These are phyloP conservation scores for Leccinum ochraceum DNA, from an alignment of 768 basidiomycete genomes.

Conservation along the genomic window DNA sequence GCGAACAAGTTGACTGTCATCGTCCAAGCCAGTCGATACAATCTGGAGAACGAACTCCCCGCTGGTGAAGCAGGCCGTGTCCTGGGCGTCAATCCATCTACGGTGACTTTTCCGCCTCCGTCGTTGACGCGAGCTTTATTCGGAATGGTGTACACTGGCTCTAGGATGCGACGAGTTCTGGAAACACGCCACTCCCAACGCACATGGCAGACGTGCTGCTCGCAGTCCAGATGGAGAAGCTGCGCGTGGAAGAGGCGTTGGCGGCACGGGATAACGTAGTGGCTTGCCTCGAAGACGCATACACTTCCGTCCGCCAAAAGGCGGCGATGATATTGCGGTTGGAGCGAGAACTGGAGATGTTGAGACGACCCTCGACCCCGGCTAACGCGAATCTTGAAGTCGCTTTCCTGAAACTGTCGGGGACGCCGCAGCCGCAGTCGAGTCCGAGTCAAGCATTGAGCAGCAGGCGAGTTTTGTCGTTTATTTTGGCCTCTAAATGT, in stretches of 20 bases:
- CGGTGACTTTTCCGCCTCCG: conserved; percentile 11
- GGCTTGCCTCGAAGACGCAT: conserved; percentile 58
- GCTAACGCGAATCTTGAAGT: conserved; percentile 10
- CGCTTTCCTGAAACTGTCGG: not conserved
- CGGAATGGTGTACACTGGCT: conserved; percentile 13
- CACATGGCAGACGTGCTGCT: conserved; percentile 49
- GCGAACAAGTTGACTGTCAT: not conserved
- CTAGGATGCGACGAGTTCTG: not conserved
- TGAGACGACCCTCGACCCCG: conserved; percentile 25
- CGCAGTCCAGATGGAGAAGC: conserved; percentile 52
- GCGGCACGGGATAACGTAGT: conserved; percentile 64
- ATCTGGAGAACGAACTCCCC: conserved; percentile 7
- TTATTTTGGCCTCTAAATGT: not conserved
- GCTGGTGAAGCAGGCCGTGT: conserved; percentile 1
- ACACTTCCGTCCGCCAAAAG: conserved; percentile 62
- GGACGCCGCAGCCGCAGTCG: conserved; percentile 6
- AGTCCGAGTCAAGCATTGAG: not conserved
- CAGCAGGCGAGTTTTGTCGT: conserved; percentile 4
- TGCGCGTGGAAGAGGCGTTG: conserved; percentile 56
- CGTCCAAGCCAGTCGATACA: not conserved
- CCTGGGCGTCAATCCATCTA: conserved; percentile 5
- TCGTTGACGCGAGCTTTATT: conserved; percentile 4
- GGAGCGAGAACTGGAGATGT: conserved; percentile 40
- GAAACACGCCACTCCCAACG: not conserved
- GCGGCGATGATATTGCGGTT: conserved; percentile 49